Evolutionary conservation across 2,329 filamentous ascomycete species (phyloP), one percentile per base, ranked within the genome.

Genomic region (Cryphonectria radicalis): DNA sequence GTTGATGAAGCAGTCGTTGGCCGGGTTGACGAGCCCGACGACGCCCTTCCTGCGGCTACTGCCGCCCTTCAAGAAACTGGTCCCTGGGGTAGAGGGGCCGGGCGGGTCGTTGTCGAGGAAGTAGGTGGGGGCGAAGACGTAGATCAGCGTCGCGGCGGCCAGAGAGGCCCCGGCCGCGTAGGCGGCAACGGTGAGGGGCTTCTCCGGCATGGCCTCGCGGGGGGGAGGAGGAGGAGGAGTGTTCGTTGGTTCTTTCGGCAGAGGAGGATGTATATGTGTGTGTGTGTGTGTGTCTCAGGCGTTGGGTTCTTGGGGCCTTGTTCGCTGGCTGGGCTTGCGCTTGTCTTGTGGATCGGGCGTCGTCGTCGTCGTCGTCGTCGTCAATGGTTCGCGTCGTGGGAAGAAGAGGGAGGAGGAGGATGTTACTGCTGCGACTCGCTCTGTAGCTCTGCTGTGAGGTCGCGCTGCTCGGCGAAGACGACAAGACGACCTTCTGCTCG

Each of bases 1-100:
- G 82, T 99, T 99, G 84, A 98, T 98, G 82, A 95, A 96, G 84
- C 93, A 96, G 81, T 96, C 96, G 82, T 99, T 99, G 76, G 95
- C 96, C 11, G 93, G 91, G 81, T 99, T 99, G 68, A 87, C 86
- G 70, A 98, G 87, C 55, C 96, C 96, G 69, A 98, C 94, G 60
- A 97, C 93, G 72, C 93, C 93, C 79, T 93, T 95, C 82, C 94
- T 96, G 76, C 93, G 90, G 53, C 62, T 17, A n/a, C 57, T 68
- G 32, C 63, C 68, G 59, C 71, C 72, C 11, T 76, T 76, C 25
- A 80, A 75, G 22, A 77, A 69, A 17, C 75, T 73, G 17, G 75
- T 40, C 3, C 37, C 67, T n/a, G 73, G 73, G 71, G 75, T 74
- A 43, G 76, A 78, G 13, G 83, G 83, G 62, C 83, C 83, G 69